Evolutionary conservation across 345 rosid species (phyloP).

Genomic region (Camelina laxa): DNA sequence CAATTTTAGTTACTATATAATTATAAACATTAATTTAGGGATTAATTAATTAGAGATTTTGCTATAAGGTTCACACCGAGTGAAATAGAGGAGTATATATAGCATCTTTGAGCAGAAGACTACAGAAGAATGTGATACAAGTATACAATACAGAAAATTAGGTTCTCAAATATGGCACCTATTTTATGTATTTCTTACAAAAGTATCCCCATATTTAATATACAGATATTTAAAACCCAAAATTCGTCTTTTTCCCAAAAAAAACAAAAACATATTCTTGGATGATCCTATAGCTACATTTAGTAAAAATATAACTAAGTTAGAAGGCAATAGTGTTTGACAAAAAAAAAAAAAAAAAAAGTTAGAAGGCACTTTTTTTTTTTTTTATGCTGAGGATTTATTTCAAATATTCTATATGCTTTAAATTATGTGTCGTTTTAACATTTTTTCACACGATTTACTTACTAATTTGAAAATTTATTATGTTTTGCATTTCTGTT

Average conservation of each 20-base stretch:
- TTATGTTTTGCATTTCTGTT: too few species aligned
- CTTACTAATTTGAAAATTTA: too few species aligned
- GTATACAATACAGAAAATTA: not conserved
- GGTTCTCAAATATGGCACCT: not conserved
- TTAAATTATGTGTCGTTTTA: too few species aligned
- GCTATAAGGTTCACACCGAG: conserved; percentile 32
- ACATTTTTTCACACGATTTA: not conserved
- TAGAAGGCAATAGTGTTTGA: too few species aligned
- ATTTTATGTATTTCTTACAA: conserved; percentile 2
- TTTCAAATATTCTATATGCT: not conserved
- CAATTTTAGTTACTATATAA: not conserved
- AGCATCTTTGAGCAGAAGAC: conserved; percentile 28
- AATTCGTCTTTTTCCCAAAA: not conserved
- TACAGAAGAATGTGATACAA: conserved; percentile 20
- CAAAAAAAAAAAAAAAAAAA: too few species aligned
- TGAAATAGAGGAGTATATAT: conserved; percentile 36
- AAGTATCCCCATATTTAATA: not conserved
- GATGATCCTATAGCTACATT: not conserved
- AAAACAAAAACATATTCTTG: not conserved
- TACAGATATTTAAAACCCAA: not conserved
- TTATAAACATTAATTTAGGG: not conserved
- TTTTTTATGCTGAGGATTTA: not conserved
- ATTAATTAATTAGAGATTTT: conserved; percentile 29
- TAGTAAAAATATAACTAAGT: not conserved
- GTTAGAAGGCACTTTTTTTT: too few species aligned